Conservation (phyloP, 495 filamentous ascomycete species). For the Articulospora tetracladia region DNA sequence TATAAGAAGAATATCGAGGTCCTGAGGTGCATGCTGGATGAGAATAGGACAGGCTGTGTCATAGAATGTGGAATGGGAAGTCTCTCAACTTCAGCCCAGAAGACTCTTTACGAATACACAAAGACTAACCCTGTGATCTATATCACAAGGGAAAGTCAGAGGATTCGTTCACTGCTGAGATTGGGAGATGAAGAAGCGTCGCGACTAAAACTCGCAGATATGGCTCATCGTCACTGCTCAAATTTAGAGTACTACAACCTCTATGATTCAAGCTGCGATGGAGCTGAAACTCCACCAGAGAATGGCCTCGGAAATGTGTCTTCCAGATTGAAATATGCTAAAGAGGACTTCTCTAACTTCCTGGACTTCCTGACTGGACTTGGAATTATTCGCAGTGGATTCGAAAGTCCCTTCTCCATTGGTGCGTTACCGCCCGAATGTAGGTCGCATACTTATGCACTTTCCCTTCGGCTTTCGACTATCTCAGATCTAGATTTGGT, state of each 20-base stretch:
- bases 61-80: conserved; percentile 67
- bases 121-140: conserved; percentile 71
- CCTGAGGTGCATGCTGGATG: conserved; percentile 62
- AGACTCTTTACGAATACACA: conserved; percentile 52
- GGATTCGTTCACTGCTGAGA: conserved; percentile 61
- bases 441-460: conserved; percentile 61
- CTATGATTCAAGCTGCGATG: conserved; percentile 39
- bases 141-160: conserved; percentile 63
- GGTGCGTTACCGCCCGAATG: conserved; percentile 63
- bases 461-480: conserved; percentile 56
- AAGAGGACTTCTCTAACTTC: conserved; percentile 70
- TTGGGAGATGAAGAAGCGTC: conserved; percentile 50
- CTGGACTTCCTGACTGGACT: conserved; percentile 61
- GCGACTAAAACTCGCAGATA: conserved; percentile 48
- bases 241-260: conserved; percentile 82
- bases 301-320: conserved; percentile 44
- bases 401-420: conserved; percentile 71
- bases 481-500: conserved; percentile 52
- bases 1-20: conserved; percentile 58
- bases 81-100: conserved; percentile 53
- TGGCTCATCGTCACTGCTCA: conserved; percentile 60
- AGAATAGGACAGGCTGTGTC: conserved; percentile 59
- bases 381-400: conserved; percentile 47
- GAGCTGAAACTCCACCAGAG: conserved; percentile 28
- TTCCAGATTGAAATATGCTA: conserved; percentile 66